These are phyloP conservation scores for Tylopilus vinaceipallidus DNA, from an alignment of 768 basidiomycete species.

Conservation along the genomic window DNA sequence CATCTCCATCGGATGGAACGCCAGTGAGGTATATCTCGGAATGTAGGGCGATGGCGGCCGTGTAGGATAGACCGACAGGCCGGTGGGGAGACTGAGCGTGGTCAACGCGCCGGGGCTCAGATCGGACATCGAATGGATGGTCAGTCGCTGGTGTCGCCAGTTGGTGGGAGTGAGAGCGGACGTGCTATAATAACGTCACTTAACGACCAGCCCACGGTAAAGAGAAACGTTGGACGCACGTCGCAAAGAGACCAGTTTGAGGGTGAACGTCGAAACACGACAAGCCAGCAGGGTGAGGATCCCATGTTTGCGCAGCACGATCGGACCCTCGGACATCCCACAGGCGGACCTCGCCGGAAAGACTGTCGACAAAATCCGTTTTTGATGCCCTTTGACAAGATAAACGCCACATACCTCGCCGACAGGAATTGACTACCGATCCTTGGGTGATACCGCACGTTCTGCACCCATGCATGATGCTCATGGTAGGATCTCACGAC, in stretches of 20 bases:
- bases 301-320: constrained; percentile 57
- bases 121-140: constrained; percentile 54
- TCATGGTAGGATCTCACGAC: constrained; percentile 75
- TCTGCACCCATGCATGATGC: constrained; percentile 89
- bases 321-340: constrained; percentile 83
- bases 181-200: constrained; percentile 37
- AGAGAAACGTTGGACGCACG: constrained; percentile 47
- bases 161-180: constrained; percentile 58
- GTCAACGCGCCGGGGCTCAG: constrained; percentile 34
- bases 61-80: constrained; percentile 53
- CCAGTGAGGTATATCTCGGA: constrained; percentile 59
- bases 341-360: constrained; percentile 86
- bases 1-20: constrained; percentile 89
- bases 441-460: constrained; percentile 79
- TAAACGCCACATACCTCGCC: constrained; percentile 59
- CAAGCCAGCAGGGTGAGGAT: constrained; percentile 67
- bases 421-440: constrained; percentile 72
- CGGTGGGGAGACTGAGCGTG: constrained; percentile 50
- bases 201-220: neutral
- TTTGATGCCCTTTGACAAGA: neutral
- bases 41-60: constrained; percentile 59
- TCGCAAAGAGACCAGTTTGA: constrained; percentile 78
- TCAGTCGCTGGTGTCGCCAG: constrained; percentile 66
- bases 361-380: constrained; percentile 42
- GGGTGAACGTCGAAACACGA: constrained; percentile 87